These are phyloP conservation scores for Nevesoporus exiguus DNA, from an alignment of 768 basidiomycete genomes.

Conservation along the genomic window DNA sequence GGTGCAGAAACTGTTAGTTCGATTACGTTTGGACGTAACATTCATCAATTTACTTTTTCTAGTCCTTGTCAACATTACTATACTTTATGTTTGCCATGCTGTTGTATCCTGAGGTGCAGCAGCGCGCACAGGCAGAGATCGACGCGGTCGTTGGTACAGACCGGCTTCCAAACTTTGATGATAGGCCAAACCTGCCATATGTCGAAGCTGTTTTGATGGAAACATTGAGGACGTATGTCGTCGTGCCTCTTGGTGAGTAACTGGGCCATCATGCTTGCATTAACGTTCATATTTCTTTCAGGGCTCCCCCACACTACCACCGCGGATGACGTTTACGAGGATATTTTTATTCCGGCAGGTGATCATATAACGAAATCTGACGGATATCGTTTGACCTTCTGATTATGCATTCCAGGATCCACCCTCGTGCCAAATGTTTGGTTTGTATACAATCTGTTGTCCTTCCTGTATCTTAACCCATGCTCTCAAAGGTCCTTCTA, in stretches of 20 bases:
- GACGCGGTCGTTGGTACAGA: no score
- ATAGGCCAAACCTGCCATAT: no score
- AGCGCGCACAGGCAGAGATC: no score
- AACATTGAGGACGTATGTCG: no score
- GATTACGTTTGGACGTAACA: neutral
- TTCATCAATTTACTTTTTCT: neutral
- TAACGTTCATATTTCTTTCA: neutral
- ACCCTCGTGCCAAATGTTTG: constrained; percentile 19
- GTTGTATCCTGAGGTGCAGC: constrained; percentile 29
- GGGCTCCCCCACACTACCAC: no score
- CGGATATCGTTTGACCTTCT: neutral
- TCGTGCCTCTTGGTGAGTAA: no score
- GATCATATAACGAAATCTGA: no score
- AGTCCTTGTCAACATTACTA: constrained; percentile 13
- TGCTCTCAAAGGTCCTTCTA: constrained; percentile 11
- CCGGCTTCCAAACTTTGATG: no score
- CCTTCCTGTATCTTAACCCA: neutral
- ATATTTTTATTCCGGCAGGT: no score
- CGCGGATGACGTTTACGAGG: no score
- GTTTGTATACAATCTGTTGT: no score
- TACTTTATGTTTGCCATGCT: constrained; percentile 34
- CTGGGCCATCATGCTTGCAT: neutral
- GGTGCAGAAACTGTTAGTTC: constrained; percentile 20
- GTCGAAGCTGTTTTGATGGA: no score
- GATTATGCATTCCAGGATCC: constrained; percentile 10